Conservation (phyloP, 148 eudicot genomes). For the Nyssa sinensis region DNA sequence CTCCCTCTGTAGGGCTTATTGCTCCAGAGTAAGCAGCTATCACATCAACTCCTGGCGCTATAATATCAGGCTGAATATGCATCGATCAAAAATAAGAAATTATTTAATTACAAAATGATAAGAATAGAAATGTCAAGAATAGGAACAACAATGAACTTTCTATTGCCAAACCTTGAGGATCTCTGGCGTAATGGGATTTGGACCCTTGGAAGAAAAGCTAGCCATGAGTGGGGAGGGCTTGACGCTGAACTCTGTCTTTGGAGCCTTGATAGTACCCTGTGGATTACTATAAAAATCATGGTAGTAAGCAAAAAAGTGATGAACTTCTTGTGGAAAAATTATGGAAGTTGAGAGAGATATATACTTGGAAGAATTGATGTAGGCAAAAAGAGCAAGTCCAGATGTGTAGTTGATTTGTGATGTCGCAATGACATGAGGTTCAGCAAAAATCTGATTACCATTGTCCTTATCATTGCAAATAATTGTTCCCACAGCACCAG, state of each 20-base stretch:
- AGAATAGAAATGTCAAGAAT: no score
- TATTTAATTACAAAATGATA: no score
- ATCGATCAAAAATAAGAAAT: no score
- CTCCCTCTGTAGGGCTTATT: slow-evolving; percentile 12
- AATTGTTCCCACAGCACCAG: slow-evolving; percentile 63
- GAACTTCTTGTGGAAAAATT: no score
- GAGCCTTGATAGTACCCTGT: slow-evolving; percentile 30
- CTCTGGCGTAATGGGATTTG: no score
- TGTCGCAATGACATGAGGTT: slow-evolving; percentile 53
- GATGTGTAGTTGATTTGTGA: slow-evolving; percentile 42
- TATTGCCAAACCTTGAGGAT: slow-evolving; percentile 47
- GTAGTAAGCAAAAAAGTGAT: background rate
- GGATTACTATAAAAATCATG: slow-evolving; percentile 22
- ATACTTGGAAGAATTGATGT: no score
- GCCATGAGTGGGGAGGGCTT: slow-evolving; percentile 63
- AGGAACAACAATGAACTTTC: no score
- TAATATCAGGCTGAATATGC: slow-evolving; percentile 56
- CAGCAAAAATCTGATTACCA: slow-evolving; percentile 42
- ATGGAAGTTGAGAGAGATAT: no score
- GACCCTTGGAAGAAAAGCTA: slow-evolving; percentile 53
- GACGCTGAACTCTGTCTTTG: slow-evolving; percentile 9
- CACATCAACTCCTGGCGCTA: slow-evolving; percentile 61
- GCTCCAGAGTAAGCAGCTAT: slow-evolving; percentile 60
- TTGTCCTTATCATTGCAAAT: slow-evolving; percentile 38
- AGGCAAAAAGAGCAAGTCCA: slow-evolving; percentile 30